Evolutionary conservation across 2,329 filamentous ascomycete genomes (phyloP).

Genomic region (Sarocladium kiliense): DNA sequence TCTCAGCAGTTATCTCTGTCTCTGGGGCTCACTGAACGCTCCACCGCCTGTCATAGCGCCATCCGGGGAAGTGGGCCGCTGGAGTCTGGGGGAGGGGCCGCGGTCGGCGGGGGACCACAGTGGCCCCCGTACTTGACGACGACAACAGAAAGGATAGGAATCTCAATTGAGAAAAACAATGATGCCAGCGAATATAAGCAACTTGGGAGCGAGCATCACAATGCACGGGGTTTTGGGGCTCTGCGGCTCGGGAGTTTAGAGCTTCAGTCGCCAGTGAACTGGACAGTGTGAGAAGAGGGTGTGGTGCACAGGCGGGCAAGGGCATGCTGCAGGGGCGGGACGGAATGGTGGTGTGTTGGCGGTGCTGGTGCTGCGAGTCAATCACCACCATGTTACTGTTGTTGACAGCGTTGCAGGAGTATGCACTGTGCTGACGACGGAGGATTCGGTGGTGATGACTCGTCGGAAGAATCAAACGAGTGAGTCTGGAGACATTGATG

Average conservation of each 20-base stretch:
- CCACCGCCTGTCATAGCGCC: slow-evolving; percentile 4
- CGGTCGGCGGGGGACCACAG: background rate
- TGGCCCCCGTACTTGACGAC: background rate
- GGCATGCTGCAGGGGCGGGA: slow-evolving; percentile 5
- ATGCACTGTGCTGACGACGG: slow-evolving; percentile 3
- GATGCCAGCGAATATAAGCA: background rate
- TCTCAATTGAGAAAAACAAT: background rate
- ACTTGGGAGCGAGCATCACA: background rate
- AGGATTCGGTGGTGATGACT: background rate
- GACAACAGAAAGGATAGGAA: background rate
- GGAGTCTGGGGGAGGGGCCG: slow-evolving; percentile 9
- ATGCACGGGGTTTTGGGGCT: slow-evolving; percentile 5
- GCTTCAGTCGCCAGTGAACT: background rate
- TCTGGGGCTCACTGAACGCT: background rate
- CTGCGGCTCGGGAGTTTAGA: background rate
- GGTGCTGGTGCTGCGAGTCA: background rate
- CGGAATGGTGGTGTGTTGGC: slow-evolving; percentile 7
- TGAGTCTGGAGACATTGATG: background rate
- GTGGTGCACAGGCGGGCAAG: background rate
- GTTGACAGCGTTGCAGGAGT: background rate
- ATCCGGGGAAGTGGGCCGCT: slow-evolving; percentile 9
- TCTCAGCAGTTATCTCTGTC: background rate
- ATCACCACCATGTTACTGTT: background rate
- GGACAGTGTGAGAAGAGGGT: background rate
- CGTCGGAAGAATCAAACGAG: slow-evolving; percentile 2